phyloP scores from a whole-genome alignment of 768 basidiomycete species.

The Tylopilus sp. region DNA sequence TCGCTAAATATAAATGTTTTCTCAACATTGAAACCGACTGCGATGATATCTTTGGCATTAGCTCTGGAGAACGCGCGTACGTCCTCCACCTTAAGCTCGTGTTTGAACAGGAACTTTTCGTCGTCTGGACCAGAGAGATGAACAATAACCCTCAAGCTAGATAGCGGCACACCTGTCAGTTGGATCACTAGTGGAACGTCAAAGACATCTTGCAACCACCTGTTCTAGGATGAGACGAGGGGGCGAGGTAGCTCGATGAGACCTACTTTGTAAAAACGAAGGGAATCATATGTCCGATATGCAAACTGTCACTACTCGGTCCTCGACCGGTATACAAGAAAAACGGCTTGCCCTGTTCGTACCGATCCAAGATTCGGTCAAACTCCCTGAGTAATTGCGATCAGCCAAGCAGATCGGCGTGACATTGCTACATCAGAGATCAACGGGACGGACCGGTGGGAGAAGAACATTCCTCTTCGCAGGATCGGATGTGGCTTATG shows the following conservation, averaged over 20 bases:
- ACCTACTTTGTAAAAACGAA: constrained; percentile 95
- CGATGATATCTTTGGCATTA: constrained; percentile 96
- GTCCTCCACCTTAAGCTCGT: constrained; percentile 87
- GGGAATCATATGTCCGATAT: constrained; percentile 96
- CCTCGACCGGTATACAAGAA: constrained; percentile 98
- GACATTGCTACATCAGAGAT: not conserved
- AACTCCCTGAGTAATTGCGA: constrained; percentile 61
- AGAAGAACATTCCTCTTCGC: constrained; percentile 94
- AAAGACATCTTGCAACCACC: constrained; percentile 97
- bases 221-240: constrained; percentile 28
- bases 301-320: constrained; percentile 95
- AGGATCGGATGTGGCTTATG: constrained; percentile 83
- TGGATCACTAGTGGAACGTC: constrained; percentile 93
- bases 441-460: constrained; percentile 70
- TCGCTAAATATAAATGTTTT: constrained; percentile 98
- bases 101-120: constrained; percentile 98
- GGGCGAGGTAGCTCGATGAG: not conserved
- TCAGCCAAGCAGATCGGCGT: not conserved
- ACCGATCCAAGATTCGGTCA: constrained; percentile 89
- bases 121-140: constrained; percentile 59
- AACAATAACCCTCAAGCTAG: not conserved
- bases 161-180: constrained; percentile 66
- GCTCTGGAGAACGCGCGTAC: constrained; percentile 74
- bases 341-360: constrained; percentile 96
- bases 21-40: constrained; percentile 86